These are phyloP conservation scores for Diaporthe longicolla DNA, from an alignment of 2,329 filamentous ascomycete species.

Conservation along the genomic window DNA sequence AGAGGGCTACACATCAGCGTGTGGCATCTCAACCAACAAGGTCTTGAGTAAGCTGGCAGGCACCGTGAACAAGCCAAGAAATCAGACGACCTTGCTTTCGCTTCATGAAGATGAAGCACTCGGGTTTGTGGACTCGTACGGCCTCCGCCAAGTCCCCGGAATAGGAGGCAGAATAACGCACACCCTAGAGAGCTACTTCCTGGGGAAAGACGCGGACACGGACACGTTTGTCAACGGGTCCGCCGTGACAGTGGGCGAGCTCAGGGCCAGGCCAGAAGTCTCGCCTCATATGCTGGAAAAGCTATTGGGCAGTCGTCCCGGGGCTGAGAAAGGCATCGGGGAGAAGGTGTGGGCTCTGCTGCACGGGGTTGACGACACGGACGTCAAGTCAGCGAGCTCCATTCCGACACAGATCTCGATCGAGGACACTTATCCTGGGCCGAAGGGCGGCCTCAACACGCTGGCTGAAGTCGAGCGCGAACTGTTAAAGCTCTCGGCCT, in stretches of 20 bases:
- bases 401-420: slow-evolving; percentile 92
- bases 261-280: slow-evolving; percentile 75
- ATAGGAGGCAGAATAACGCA: slow-evolving; percentile 83
- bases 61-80: slow-evolving; percentile 86
- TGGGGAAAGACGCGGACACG: slow-evolving; percentile 49
- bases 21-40: slow-evolving; percentile 90
- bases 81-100: slow-evolving; percentile 86
- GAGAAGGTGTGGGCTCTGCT: slow-evolving; percentile 81
- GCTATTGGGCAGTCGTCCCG: slow-evolving; percentile 75
- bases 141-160: slow-evolving; percentile 85
- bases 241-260: slow-evolving; percentile 74
- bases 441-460: slow-evolving; percentile 74
- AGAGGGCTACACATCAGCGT: slow-evolving; percentile 88
- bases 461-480: slow-evolving; percentile 76
- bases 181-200: slow-evolving; percentile 69
- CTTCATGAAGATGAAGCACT: slow-evolving; percentile 70
- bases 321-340: slow-evolving; percentile 80
- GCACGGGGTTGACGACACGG: slow-evolving; percentile 82
- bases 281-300: slow-evolving; percentile 75
- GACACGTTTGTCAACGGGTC: slow-evolving; percentile 55
- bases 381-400: slow-evolving; percentile 79
- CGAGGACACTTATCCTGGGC: slow-evolving; percentile 83
- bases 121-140: slow-evolving; percentile 80
- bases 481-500: slow-evolving; percentile 76
- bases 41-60: slow-evolving; percentile 88